Conservation (phyloP, 2,329 filamentous ascomycete species). For the Hymenoscyphus fraxineus region DNA sequence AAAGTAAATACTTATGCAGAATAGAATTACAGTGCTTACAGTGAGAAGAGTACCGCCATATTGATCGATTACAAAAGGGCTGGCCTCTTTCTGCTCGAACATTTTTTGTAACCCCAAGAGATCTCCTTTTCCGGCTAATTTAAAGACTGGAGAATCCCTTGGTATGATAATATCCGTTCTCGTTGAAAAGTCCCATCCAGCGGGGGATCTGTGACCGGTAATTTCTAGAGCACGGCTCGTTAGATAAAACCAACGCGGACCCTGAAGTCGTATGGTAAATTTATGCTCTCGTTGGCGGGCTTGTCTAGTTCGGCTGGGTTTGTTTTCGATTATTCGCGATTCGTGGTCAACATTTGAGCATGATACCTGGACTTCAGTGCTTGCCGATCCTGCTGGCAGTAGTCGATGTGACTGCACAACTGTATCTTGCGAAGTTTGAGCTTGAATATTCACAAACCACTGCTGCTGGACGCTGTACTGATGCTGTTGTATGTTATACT, state of each 20-base stretch:
- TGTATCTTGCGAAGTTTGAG: background rate
- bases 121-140: background rate
- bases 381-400: background rate
- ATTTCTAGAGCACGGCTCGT: constrained; percentile 1
- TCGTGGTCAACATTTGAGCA: background rate
- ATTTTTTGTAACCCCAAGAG: background rate
- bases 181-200: constrained; percentile 9
- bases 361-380: background rate
- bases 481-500: background rate
- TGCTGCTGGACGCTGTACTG: background rate
- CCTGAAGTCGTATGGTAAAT: background rate
- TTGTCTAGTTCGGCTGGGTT: background rate
- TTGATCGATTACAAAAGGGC: background rate
- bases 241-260: constrained; percentile 4
- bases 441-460: background rate
- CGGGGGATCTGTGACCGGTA: background rate
- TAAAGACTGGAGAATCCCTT: background rate
- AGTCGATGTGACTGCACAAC: background rate
- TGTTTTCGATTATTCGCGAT: background rate
- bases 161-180: constrained; percentile 1
- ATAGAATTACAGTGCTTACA: background rate
- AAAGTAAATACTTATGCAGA: no score
- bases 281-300: background rate
- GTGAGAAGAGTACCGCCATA: background rate
- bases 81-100: background rate